Base-by-base conservation (phyloP, 805 yeast species). In the Wickerhamomyces rabaulensis region DNA sequence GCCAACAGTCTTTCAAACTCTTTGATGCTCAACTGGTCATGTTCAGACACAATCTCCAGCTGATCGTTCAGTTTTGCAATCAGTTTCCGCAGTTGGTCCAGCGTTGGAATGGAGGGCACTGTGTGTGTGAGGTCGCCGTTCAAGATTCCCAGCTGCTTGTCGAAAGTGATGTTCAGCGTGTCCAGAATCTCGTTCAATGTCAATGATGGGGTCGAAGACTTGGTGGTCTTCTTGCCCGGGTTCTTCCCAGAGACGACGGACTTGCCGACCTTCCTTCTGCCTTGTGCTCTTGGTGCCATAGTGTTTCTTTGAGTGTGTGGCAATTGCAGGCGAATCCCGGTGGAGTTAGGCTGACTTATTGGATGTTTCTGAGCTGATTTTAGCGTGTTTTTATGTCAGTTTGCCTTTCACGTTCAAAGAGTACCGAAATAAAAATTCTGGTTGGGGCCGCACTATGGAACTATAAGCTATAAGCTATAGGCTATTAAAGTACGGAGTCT, bases 71-170 rank as follows among this genome's bases (percentile, higher is more conserved):
- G 57, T 46, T 78, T 77, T 15, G 66, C 60, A 36, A 80, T 60
- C 5, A 71, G 63, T 46, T 71, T 71, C 43, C 53, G 43, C 45
- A 60, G 36, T 3, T 44, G 39, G 19, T 59, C 63, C 15, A 60
- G 40, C 1, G 39, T 37, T 1, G 44, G 7, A 19, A 68, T 42
- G 3, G 48, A 46, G 1, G 75, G 76, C 19, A 69, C 64, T 6
- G 76, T 71, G 2, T 74, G 65, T 0, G 78, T 68, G 6, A 72
- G 57, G 17, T 78, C 82, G 0, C 91, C 91, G 52, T 75, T 81
- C 21, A 84, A 63, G 44, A 78, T 62, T 1, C 90, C 90, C 16
- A 76, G 68, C 36, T 78, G 76, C 5, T 75, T 67, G 55, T 83
- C 87, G 57, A 78, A 84, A 1, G 76, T 65, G 44, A 84, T 61